phyloP scores from a whole-genome alignment of 1,284 basidiomycete genomes.

The Puccinia polysora region DNA sequence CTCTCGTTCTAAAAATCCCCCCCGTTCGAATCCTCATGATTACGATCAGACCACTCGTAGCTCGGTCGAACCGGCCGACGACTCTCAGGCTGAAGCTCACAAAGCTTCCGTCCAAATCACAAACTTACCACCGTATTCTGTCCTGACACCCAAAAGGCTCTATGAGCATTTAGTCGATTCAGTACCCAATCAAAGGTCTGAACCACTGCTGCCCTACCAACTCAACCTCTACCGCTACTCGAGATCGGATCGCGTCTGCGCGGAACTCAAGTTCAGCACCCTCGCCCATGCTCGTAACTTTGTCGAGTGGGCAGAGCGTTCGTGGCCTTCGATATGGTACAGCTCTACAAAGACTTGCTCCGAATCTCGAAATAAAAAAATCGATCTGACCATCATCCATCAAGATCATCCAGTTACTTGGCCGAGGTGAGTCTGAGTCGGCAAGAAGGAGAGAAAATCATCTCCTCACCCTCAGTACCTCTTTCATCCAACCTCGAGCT shows the following conservation, averaged over 20 bases:
- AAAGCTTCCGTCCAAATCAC: slow-evolving; percentile 18
- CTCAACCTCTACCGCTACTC: slow-evolving; percentile 32
- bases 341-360: not conserved
- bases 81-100: not conserved
- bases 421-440: slow-evolving; percentile 14
- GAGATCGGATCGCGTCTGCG: slow-evolving; percentile 23
- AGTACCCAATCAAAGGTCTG: not conserved
- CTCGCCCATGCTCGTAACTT: slow-evolving; percentile 11
- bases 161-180: slow-evolving; percentile 22
- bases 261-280: slow-evolving; percentile 24
- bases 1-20: too few relatives aligned
- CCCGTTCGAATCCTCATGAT: too few relatives aligned
- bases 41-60: too few relatives aligned
- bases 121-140: slow-evolving; percentile 21
- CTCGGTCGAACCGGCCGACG: not conserved
- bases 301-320: not conserved
- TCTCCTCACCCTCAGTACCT: too few relatives aligned
- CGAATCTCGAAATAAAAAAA: slow-evolving; percentile 4
- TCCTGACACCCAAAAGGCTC: slow-evolving; percentile 8
- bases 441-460: too few relatives aligned
- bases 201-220: not conserved
- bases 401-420: slow-evolving; percentile 17
- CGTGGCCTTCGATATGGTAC: slow-evolving; percentile 25
- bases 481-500: not conserved
- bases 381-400: slow-evolving; percentile 30